Conservation (phyloP, 2,329 filamentous ascomycete genomes). For the Pestalotiopsis sp. region DNA sequence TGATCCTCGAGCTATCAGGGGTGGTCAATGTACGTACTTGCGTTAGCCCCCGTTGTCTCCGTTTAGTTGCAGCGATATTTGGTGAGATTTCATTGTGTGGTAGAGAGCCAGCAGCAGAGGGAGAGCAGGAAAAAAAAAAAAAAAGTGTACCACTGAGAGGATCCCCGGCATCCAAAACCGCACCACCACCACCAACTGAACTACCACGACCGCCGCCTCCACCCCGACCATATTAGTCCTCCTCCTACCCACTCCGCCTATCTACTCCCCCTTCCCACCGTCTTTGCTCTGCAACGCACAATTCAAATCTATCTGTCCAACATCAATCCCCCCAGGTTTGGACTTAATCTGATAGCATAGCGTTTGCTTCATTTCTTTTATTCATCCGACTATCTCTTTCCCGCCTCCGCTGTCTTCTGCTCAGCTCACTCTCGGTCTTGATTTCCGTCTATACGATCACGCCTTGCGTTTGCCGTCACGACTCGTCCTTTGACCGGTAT, state of each 20-base stretch:
- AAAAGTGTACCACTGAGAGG: background rate
- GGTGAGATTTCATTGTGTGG: background rate
- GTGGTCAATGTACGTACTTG: background rate
- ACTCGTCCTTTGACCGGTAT: background rate
- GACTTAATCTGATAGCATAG: background rate
- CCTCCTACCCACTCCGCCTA: slow-evolving; percentile 5
- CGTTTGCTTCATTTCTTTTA: background rate
- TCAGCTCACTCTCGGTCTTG: background rate
- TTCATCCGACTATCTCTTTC: background rate
- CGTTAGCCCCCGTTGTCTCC: background rate
- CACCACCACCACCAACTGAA: slow-evolving; percentile 1
- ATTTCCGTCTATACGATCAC: background rate
- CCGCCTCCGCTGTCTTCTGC: background rate
- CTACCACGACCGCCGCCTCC: slow-evolving; percentile 4
- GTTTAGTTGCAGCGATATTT: background rate
- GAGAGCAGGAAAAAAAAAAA: background rate
- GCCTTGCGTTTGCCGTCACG: background rate
- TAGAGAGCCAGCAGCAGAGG: background rate
- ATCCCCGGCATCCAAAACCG: slow-evolving; percentile 4
- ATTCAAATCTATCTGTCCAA: background rate
- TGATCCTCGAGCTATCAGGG: background rate
- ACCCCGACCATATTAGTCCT: slow-evolving; percentile 12
- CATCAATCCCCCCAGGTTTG: background rate
- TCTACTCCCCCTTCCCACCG: background rate
- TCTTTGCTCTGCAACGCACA: slow-evolving; percentile 3